Base-by-base conservation (phyloP, 2,329 filamentous ascomycete genomes). In the Proliferodiscus dingleyae region DNA sequence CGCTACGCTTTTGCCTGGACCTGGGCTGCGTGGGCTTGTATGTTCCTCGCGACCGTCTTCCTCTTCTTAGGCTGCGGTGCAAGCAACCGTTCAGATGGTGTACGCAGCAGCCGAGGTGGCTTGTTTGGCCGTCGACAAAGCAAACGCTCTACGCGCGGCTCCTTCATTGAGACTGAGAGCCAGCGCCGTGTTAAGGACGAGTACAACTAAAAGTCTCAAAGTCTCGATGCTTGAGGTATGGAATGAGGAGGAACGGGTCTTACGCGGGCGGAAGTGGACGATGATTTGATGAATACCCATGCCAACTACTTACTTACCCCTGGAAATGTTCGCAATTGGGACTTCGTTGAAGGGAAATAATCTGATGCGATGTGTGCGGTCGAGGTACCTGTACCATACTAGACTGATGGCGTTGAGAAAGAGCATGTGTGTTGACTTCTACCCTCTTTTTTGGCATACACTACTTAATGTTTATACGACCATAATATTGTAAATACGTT, bases 1-100 rank as follows among this genome's bases (percentile, higher is more conserved):
- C 61, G 60, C 24, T 86, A 83, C 59, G 83, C 81, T 16, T 87
- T 88, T 60, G 87, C 78, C 36, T 91, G 89, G 69, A 81, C 80
- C 52, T 93, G 87, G 87, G 81, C 75, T 13, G 77, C 85, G 1
- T 80, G 81, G 66, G 78, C 77, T 8, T 75, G 76, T 43, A 77
- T 87, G 57, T 68, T 88, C 54, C 64, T 90, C 53, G 76, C 84
- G 13, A 78, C 76, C 3, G 55, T 87, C 23, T 68, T 89, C 47
- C 87, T 89, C 70, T 85, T 77, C 65, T 44, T 81, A 24, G 80
- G 80, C 42, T 76, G 78, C 51, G 42, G 58, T 30, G 38, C 49
- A 32, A 62, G 64, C 55, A n/a, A 49, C 40, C 42, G 30, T 4
- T 33, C 30, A 63, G 15, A 13, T 8, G 28, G 37, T 7, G 37